A percentile compares a stretch with the other conserved stretches of the same genome.
Conservation (phyloP, 495 filamentous ascomycete genomes). For the Jackrogersella multiformis region DNA sequence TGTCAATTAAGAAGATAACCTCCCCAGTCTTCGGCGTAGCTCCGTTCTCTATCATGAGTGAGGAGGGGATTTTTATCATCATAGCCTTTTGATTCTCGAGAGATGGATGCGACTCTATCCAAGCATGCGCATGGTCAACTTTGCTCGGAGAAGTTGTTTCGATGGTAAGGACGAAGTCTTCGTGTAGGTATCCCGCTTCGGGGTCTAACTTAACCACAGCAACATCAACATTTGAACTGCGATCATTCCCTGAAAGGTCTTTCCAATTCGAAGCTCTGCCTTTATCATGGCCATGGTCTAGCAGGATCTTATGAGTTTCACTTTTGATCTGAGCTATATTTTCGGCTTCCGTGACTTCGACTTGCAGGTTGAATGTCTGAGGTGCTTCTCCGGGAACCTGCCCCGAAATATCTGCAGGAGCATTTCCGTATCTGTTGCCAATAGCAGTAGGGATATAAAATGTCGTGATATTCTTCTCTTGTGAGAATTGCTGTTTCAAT, state of each 20-base stretch:
- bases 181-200: not conserved
- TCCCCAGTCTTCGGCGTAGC: not conserved
- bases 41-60: not conserved
- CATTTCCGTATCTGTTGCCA: conserved; percentile 1
- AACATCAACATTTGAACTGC: not conserved
- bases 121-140: not conserved
- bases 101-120: conserved; percentile 1
- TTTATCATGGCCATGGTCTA: not conserved
- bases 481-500: conserved; percentile 7
- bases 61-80: conserved; percentile 3
- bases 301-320: conserved; percentile 2
- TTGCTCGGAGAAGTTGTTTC: conserved; percentile 4
- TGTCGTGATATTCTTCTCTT: not conserved
- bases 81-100: conserved; percentile 6
- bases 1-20: conserved; percentile 4
- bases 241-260: not conserved
- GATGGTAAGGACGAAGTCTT: conserved; percentile 9
- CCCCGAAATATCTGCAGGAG: not conserved
- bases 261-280: not conserved
- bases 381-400: not conserved
- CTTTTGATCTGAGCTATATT: conserved; percentile 3
- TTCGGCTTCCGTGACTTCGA: not conserved
- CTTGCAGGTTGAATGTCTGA: not conserved
- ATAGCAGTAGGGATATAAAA: conserved; percentile 1
- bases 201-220: not conserved